Evolutionary conservation across 1,284 basidiomycete genomes (phyloP).

Genomic region (Fomitopsis schrenkii): DNA sequence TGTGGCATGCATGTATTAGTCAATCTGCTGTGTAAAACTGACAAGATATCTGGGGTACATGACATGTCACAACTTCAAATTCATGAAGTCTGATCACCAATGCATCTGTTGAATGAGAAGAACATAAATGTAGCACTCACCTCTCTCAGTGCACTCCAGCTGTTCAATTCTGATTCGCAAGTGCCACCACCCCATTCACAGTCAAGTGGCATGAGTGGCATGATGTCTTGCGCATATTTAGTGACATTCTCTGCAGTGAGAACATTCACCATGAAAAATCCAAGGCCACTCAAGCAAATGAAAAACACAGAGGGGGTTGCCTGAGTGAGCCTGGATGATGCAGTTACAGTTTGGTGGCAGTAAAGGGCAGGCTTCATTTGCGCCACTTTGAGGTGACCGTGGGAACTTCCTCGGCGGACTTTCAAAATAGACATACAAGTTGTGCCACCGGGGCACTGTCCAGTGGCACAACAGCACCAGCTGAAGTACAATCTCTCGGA

Average conservation of each 20-base stretch:
- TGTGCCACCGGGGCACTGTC: too few relatives aligned
- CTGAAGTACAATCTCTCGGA: too few relatives aligned
- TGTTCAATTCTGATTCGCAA: slow-evolving; percentile 16
- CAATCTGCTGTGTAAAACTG: not conserved
- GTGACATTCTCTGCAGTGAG: slow-evolving; percentile 8
- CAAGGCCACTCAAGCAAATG: not conserved
- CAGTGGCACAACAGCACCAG: too few relatives aligned
- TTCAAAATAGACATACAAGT: not conserved
- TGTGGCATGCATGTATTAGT: not conserved
- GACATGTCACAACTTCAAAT: too few relatives aligned
- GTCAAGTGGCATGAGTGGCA: slow-evolving; percentile 7
- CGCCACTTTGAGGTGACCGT: not conserved
- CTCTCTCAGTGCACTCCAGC: slow-evolving; percentile 18
- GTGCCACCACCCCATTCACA: slow-evolving; percentile 14
- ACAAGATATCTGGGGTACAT: not conserved
- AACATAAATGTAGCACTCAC: slow-evolving; percentile 5
- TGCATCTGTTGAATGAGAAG: too few relatives aligned
- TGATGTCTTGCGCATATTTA: slow-evolving; percentile 13
- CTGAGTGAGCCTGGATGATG: not conserved
- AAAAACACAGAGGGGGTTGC: not conserved
- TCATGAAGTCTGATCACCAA: too few relatives aligned
- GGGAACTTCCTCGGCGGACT: not conserved
- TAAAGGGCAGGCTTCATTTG: not conserved
- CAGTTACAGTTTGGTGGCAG: not conserved
- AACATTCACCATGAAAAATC: not conserved